These are phyloP conservation scores for Aureobasidium sp. DNA, from an alignment of 2,329 filamentous ascomycete genomes.

Conservation along the genomic window DNA sequence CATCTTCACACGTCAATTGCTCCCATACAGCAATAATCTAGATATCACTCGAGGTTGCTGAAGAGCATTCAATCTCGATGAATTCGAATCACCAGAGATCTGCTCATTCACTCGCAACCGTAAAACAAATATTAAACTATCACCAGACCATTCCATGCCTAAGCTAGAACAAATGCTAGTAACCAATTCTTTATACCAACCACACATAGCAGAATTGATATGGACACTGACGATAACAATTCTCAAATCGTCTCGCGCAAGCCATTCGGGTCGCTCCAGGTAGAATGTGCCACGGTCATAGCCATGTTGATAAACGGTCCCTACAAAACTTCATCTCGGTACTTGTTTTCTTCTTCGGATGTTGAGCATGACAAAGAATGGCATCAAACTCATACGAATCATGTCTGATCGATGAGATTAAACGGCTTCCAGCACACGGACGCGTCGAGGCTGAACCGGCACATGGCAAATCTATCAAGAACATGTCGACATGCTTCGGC, in stretches of 20 bases:
- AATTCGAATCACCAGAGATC: too few species aligned
- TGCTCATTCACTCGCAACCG: too few species aligned
- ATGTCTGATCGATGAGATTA: background rate
- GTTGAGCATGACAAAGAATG: background rate
- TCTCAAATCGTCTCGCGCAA: background rate
- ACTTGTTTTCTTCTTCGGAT: background rate
- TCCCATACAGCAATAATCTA: background rate
- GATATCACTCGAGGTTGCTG: background rate
- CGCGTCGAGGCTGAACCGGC: background rate
- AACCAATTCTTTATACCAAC: too few species aligned
- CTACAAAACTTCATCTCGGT: background rate
- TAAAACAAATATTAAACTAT: too few species aligned
- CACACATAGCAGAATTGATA: too few species aligned
- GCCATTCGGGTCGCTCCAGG: background rate
- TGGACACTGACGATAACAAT: too few species aligned
- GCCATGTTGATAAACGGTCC: background rate
- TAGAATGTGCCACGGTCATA: background rate
- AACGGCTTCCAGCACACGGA: background rate
- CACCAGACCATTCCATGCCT: too few species aligned
- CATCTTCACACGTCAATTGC: background rate
- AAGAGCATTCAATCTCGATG: too few species aligned
- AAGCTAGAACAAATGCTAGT: too few species aligned
- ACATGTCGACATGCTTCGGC: constrained; percentile 1
- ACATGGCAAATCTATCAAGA: constrained; percentile 1
- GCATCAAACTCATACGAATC: background rate